These are phyloP conservation scores for Annulohypoxylon moriforme DNA, from an alignment of 495 filamentous ascomycete genomes.

Conservation along the genomic window DNA sequence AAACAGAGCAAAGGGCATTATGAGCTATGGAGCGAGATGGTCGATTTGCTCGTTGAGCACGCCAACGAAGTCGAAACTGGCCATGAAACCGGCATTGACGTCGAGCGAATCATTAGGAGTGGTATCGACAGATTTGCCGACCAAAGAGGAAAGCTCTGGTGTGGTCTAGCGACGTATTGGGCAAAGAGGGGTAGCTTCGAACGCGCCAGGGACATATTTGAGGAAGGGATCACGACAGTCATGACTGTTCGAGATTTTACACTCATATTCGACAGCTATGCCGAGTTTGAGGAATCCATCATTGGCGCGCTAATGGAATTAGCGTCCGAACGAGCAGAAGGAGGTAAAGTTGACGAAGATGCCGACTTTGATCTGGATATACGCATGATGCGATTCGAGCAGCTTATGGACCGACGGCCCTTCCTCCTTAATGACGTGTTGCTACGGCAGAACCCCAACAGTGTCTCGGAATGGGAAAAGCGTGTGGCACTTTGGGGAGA, in stretches of 20 bases:
- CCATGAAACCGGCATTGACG: conserved; percentile 83
- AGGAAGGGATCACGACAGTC: conserved; percentile 96
- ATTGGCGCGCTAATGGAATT: conserved; percentile 91
- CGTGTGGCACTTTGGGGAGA: conserved; percentile 94
- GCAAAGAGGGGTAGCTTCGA: conserved; percentile 94
- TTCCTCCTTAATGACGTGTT: conserved; percentile 98
- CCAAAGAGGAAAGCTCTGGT: conserved; percentile 97
- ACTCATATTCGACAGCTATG: conserved; percentile 94
- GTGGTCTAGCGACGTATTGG: conserved; percentile 95
- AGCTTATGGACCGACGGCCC: conserved; percentile 95
- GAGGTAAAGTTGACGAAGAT: conserved; percentile 82
- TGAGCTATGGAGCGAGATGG: conserved; percentile 97
- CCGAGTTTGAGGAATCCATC: conserved; percentile 96
- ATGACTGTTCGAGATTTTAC: conserved; percentile 99
- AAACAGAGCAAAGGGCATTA: conserved; percentile 95
- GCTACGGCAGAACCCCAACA: conserved; percentile 94
- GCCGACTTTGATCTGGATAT: conserved; percentile 97
- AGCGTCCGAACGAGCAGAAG: conserved; percentile 82
- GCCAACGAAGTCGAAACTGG: conserved; percentile 87
- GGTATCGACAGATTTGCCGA: conserved; percentile 94
- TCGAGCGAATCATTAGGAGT: conserved; percentile 92
- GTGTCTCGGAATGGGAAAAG: conserved; percentile 97
- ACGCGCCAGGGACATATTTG: conserved; percentile 87
- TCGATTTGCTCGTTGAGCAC: conserved; percentile 93
- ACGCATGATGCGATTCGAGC: conserved; percentile 97